phyloP scores from a whole-genome alignment of 371 early-diverging fungal species.

The Mortierella sp. region DNA sequence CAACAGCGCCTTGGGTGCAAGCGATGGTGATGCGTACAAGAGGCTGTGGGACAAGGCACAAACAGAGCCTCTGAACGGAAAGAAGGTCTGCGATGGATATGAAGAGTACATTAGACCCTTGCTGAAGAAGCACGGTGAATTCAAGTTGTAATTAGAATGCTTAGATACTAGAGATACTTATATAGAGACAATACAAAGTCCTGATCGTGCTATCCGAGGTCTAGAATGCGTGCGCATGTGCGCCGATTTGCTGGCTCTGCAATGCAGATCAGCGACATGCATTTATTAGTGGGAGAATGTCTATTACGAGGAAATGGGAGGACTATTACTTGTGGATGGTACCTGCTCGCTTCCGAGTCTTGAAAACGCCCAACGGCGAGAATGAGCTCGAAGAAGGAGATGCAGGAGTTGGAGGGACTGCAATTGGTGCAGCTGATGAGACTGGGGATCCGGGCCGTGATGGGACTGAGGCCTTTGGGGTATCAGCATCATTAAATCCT shows the following conservation, averaged over 20 bases:
- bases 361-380: conserved; percentile 32
- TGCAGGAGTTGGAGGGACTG: conserved; percentile 7
- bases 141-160: conserved; percentile 34
- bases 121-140: conserved; percentile 53
- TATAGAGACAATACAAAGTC: too few relatives aligned
- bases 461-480: too few relatives aligned
- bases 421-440: neutral
- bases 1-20: conserved; percentile 79
- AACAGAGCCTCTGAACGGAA: conserved; percentile 73
- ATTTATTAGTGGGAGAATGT: neutral
- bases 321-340: conserved; percentile 27
- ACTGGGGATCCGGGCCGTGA: neutral
- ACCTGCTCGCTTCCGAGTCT: conserved; percentile 38
- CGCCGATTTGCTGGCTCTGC: too few relatives aligned
- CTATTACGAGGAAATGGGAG: neutral
- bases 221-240: too few relatives aligned
- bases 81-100: conserved; percentile 65
- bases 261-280: too few relatives aligned
- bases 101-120: conserved; percentile 67
- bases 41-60: conserved; percentile 70
- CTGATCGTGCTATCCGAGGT: too few relatives aligned
- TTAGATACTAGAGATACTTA: conserved; percentile 1
- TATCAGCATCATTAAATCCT: neutral
- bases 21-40: conserved; percentile 79
- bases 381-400: conserved; percentile 6